Percentiles rank a stretch among this genome's conserved stretches.
Evolutionary conservation across 768 basidiomycete genomes (phyloP).

Genomic region (Collybiopsis confluens): DNA sequence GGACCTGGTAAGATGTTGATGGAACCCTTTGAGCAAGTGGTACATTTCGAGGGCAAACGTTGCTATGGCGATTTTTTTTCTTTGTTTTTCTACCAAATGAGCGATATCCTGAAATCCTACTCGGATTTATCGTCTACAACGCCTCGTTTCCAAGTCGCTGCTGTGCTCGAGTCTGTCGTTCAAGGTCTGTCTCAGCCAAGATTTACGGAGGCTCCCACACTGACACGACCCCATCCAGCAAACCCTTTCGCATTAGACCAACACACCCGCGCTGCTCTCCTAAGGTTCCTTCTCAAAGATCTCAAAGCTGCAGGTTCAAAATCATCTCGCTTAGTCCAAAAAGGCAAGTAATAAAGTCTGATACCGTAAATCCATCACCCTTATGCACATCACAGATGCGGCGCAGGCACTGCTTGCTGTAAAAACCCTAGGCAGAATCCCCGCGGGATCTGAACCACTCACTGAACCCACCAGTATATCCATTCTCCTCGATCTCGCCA

Average conservation of each 20-base stretch:
- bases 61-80: too few relatives aligned
- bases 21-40: conserved; percentile 87
- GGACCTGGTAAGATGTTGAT: conserved; percentile 84
- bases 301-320: conserved; percentile 41
- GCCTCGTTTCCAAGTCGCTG: conserved; percentile 38
- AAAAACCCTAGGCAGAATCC: conserved; percentile 72
- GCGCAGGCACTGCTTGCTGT: conserved; percentile 63
- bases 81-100: conserved; percentile 27
- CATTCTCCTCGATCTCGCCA: conserved; percentile 48
- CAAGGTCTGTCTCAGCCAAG: conserved; percentile 28
- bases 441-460: conserved; percentile 61
- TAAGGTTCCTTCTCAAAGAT: conserved; percentile 58
- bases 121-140: conserved; percentile 44
- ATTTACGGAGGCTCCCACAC: too few relatives aligned
- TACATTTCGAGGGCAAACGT: conserved; percentile 57
- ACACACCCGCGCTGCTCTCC: conserved; percentile 45
- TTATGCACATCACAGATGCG: conserved; percentile 54
- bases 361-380: conserved; percentile 5
- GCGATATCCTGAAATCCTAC: conserved; percentile 43
- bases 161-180: conserved; percentile 47
- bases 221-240: conserved; percentile 24
- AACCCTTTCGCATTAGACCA: conserved; percentile 44
- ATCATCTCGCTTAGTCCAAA: conserved; percentile 41
- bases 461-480: conserved; percentile 52
- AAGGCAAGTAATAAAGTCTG: conserved; percentile 39